Evolutionary conservation across 179 eudicot species (phyloP), one percentile per base, ranked within the genome.

Genomic region (Beta lomatogona): DNA sequence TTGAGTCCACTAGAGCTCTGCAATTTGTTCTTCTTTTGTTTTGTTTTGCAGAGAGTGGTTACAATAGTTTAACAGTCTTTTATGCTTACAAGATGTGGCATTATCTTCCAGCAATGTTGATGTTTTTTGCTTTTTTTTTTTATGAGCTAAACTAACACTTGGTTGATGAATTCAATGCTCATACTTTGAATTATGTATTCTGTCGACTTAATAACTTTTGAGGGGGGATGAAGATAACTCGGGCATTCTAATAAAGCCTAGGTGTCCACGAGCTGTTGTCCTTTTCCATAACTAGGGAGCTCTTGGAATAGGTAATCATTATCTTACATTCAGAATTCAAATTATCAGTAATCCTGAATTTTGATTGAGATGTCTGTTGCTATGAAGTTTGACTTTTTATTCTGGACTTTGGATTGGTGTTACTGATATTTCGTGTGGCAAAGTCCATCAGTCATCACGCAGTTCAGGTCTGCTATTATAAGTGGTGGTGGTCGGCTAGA

Each of bases 261-360:
- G 96, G 85, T 98, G 98, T 76, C 99, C 99, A 80, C 92, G 99
- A 75, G 99, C 99, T 82, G 92, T 96, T 80, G 90, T 96, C 63
- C 87, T 96, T 16, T 92, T 93, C 28, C 87, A 98, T 98, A 25
- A 96, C 99, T 10, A 91, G 99, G 81, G 99, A 96, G 90, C 94
- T 96, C 0, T 92, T 91, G 82, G 98, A 96, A 83, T 98, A 96
- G 96, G 99, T 95, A 75, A 78, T 16, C 41, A 54, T 70, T 63
- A 13, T 84, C 16, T n/a, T 19, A 12, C 18, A 31, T 46, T 18
- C 10, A 48, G 19, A 66, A 13, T 46, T 15, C 45, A 52, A 6
- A 22, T 64, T 54, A 25, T 71, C 57, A 46, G 28, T 41, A 46
- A 59, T 13, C 2, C 1, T 5, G 21, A 61, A 10, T 6, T 9